Evolutionary conservation across 441 rosid genomes (phyloP).

Genomic region (Raphanus hybrid): DNA sequence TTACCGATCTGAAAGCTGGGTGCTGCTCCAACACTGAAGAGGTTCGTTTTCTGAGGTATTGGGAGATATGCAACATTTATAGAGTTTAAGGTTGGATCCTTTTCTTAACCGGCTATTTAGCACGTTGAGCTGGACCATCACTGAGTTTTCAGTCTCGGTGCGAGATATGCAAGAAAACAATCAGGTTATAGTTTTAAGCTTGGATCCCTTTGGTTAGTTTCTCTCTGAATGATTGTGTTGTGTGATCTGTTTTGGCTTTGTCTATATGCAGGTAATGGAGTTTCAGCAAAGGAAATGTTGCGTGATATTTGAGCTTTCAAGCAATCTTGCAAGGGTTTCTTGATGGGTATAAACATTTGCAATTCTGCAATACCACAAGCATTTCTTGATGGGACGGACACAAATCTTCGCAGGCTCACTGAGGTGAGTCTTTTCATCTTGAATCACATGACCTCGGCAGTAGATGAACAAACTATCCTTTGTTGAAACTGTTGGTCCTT

Average conservation of each 20-base stretch:
- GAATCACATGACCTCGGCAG: constrained; percentile 82
- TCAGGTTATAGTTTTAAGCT: constrained; percentile 54
- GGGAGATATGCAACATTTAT: background rate
- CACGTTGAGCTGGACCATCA: constrained; percentile 98
- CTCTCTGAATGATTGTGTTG: too few relatives aligned
- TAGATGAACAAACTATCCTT: constrained; percentile 50
- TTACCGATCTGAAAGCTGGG: background rate
- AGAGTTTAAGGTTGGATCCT: constrained; percentile 10
- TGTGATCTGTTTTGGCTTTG: background rate
- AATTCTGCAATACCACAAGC: constrained; percentile 86
- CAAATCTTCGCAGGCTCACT: constrained; percentile 87
- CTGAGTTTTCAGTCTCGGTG: constrained; percentile 87
- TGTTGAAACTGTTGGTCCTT: too few relatives aligned
- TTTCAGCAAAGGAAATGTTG: constrained; percentile 91
- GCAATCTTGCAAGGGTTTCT: constrained; percentile 83
- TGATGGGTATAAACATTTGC: constrained; percentile 67
- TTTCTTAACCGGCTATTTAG: constrained; percentile 93
- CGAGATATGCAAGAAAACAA: constrained; percentile 96
- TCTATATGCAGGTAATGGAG: constrained; percentile 65
- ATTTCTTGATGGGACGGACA: constrained; percentile 82
- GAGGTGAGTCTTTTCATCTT: constrained; percentile 86
- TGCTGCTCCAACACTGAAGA: background rate
- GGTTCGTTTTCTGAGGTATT: background rate
- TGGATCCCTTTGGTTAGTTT: background rate
- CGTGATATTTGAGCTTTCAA: constrained; percentile 90